Evolutionary conservation across 306 rosid species (phyloP), one percentile per base, ranked within the genome.

Genomic region (Begonia masoniana): DNA sequence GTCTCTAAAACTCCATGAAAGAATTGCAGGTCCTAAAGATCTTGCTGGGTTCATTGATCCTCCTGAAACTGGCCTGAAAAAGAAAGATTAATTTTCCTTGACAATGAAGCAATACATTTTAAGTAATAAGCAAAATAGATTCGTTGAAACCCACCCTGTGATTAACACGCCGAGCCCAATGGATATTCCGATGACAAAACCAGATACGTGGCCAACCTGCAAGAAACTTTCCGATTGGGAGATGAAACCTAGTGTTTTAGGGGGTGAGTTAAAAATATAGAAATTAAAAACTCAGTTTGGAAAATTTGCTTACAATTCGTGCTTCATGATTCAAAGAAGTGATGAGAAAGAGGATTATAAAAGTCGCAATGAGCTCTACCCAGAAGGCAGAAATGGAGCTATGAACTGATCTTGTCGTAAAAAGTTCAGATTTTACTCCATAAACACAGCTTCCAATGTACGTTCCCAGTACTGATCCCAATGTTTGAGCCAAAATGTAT

Each of bases 1-100:
- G 69, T 68, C 69, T 13, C 72, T 62, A 57, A 82, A 88, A 64
- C 83, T 71, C 79, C 89, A 74, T 50, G 97, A 55, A 16, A 82
- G 39, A 19, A 88, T 75, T 52, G 95, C 95, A 49, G 95, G 93
- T 21, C 97, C 95, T 17, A 88, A 46, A 36, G 95, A 88, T 70
- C 97, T 84, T 62, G 92, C 88, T 19, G 96, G 96, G 55, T 84
- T 88, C 97, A 88, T 60, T 55, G 95, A 84, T 58, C 92, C 95
- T 47, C 95, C 97, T 15, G 95, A 88, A 41, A 82, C 72, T 3
- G 97, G 86, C 15, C 97, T 84, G 64, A 63, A 73, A 49, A 59
- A 41, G 2, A 17, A 26, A 60, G 5, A 48, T n/a, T 5, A 59
- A 31, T 21, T 15, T 21, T 59, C n/a, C 36, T 9, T 14, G 14